These are phyloP conservation scores for Leishmania amazonensis DNA, from an alignment of 208 protist genomes.

Conservation along the genomic window DNA sequence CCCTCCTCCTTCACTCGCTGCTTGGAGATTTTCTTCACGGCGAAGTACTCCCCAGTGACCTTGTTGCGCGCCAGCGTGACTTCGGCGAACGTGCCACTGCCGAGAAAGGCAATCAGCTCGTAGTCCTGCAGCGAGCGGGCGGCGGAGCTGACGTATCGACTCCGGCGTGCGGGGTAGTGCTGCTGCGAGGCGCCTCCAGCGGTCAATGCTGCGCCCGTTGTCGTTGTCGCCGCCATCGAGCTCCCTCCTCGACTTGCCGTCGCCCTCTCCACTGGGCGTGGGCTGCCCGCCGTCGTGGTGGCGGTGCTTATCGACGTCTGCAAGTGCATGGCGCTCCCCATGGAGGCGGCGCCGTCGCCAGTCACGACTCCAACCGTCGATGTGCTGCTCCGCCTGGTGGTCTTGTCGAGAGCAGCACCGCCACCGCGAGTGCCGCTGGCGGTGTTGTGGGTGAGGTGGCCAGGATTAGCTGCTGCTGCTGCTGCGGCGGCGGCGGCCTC, in stretches of 20 bases:
- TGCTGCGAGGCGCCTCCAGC: neutral
- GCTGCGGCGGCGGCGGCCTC: conserved; percentile 29
- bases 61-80: conserved; percentile 83
- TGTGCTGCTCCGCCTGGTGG: neutral
- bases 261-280: neutral
- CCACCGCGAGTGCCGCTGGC: neutral
- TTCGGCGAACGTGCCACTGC: conserved; percentile 83
- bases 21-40: conserved; percentile 90
- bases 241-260: neutral
- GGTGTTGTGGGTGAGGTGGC: neutral
- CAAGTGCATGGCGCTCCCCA: neutral
- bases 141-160: conserved; percentile 52
- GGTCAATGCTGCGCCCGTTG: neutral
- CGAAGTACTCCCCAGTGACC: conserved; percentile 68
- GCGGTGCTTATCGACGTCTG: neutral
- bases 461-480: conserved; percentile 1
- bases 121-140: conserved; percentile 83
- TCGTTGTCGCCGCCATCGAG: neutral
- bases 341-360: neutral
- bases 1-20: conserved; percentile 78
- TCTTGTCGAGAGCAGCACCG: neutral
- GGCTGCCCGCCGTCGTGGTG: neutral
- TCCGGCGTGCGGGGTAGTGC: neutral
- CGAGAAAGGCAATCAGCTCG: conserved; percentile 87
- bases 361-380: neutral